Percentiles rank a stretch among this genome's conserved stretches.
Evolutionary conservation across 2,329 filamentous ascomycete genomes (phyloP).

Genomic region (Ophiosphaerella herpotricha): DNA sequence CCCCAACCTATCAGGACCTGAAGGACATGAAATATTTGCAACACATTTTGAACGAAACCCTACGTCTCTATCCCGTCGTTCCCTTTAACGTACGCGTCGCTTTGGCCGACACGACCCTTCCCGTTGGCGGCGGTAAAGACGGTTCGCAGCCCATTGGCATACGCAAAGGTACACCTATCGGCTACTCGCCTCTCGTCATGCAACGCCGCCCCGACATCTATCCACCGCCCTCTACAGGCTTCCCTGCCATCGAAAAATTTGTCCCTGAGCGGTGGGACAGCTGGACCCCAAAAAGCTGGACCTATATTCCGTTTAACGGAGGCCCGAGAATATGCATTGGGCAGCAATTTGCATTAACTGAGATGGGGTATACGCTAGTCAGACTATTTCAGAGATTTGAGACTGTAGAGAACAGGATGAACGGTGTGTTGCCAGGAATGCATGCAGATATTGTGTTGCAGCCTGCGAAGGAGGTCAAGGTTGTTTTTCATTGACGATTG

Average conservation of each 20-base stretch:
- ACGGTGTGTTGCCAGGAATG: conserved; percentile 42
- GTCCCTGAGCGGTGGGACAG: conserved; percentile 56
- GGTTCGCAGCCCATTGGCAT: conserved; percentile 53
- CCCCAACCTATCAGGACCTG: conserved; percentile 74
- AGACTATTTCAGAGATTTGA: conserved; percentile 53
- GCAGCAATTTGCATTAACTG: conserved; percentile 57
- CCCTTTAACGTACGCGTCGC: conserved; percentile 56
- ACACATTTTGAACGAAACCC: conserved; percentile 42
- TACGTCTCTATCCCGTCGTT: conserved; percentile 56
- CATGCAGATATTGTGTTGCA: conserved; percentile 56
- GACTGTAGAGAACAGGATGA: conserved; percentile 48
- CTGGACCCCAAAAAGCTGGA: conserved; percentile 57
- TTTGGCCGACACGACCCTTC: conserved; percentile 54
- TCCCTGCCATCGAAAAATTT: conserved; percentile 50
- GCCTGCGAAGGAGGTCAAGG: conserved; percentile 48
- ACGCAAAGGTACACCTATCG: conserved; percentile 51
- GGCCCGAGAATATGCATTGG: conserved; percentile 57
- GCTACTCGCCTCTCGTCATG: conserved; percentile 54
- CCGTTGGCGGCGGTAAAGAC: conserved; percentile 54
- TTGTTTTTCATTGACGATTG: conserved; percentile 37
- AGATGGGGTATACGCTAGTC: conserved; percentile 56
- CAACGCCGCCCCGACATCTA: conserved; percentile 57
- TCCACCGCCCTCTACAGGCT: conserved; percentile 43
- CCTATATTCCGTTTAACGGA: conserved; percentile 55
- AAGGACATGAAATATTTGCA: conserved; percentile 81